phyloP scores from a whole-genome alignment of 108 stramenopile species.

The Cyclostephanos invisitatus region DNA sequence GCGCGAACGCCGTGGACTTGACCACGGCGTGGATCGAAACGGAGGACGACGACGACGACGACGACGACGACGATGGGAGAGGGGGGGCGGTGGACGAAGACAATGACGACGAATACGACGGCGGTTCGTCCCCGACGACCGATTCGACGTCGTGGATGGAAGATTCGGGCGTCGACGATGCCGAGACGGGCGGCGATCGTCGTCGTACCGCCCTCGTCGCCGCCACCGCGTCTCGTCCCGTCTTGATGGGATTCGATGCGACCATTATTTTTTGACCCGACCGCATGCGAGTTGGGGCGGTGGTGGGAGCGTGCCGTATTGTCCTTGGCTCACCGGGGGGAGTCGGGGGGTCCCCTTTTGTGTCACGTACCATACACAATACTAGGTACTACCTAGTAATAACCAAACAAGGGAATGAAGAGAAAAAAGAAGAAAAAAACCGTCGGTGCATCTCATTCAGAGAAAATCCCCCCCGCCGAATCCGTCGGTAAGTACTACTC shows the following conservation, averaged over 20 bases:
- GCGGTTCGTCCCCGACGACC: not conserved
- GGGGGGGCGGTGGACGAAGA: not conserved
- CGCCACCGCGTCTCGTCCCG: not conserved
- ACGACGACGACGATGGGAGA: too few species aligned
- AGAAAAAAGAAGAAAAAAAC: too few species aligned
- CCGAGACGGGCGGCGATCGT: constrained; percentile 1
- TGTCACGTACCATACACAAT: too few species aligned
- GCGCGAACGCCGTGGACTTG: constrained; percentile 17
- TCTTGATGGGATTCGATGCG: not conserved
- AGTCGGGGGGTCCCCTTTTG: too few species aligned
- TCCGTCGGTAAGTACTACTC: too few species aligned
- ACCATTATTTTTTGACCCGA: not conserved
- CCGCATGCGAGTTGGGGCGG: too few species aligned
- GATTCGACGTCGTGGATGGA: not conserved
- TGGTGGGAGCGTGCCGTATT: too few species aligned
- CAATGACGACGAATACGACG: not conserved
- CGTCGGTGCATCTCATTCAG: too few species aligned
- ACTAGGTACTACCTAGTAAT: too few species aligned
- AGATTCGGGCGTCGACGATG: not conserved
- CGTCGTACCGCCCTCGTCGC: not conserved
- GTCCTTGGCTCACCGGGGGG: too few species aligned
- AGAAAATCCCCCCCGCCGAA: too few species aligned
- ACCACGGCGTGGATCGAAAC: not conserved
- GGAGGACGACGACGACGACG: constrained; percentile 1
- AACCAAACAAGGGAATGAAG: too few species aligned